Percentiles rank a stretch among this genome's conserved stretches.
Conservation (phyloP, 495 filamentous ascomycete genomes). For the Penicillium verhagenii region DNA sequence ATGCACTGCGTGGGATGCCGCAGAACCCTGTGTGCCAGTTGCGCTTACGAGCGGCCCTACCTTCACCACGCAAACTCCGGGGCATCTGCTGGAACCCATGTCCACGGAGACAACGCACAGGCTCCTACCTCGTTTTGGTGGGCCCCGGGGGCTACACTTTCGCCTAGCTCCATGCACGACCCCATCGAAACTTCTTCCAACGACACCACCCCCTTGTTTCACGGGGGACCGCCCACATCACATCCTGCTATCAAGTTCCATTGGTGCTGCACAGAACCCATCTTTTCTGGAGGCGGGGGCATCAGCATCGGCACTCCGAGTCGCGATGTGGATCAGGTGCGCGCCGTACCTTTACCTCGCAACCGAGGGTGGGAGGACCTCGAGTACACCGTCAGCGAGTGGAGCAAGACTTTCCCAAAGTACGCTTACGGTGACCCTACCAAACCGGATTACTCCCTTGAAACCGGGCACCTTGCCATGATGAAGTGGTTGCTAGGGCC, state of each 20-base stretch:
- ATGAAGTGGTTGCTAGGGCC: slow-evolving; percentile 51
- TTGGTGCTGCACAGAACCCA: slow-evolving; percentile 64
- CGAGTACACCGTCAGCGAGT: slow-evolving; percentile 47
- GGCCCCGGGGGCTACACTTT: slow-evolving; percentile 52
- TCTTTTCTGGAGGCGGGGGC: slow-evolving; percentile 61
- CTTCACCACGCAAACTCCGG: slow-evolving; percentile 30
- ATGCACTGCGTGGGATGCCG: slow-evolving; percentile 66
- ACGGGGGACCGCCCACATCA: slow-evolving; percentile 22
- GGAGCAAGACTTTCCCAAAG: slow-evolving; percentile 45
- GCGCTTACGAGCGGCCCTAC: slow-evolving; percentile 57
- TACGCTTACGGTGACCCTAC: slow-evolving; percentile 45
- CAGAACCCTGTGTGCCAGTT: slow-evolving; percentile 60
- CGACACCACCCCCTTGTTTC: slow-evolving; percentile 27
- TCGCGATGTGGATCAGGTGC: slow-evolving; percentile 54
- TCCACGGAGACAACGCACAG: not conserved
- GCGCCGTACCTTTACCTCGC: slow-evolving; percentile 56
- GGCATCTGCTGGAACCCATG: slow-evolving; percentile 8
- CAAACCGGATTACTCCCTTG: slow-evolving; percentile 41
- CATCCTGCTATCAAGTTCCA: slow-evolving; percentile 52
- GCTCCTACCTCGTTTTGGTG: slow-evolving; percentile 49
- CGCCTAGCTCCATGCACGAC: slow-evolving; percentile 60
- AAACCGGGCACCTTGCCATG: slow-evolving; percentile 50
- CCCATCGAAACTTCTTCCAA: slow-evolving; percentile 28
- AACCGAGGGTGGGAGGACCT: slow-evolving; percentile 55
- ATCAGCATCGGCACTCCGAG: slow-evolving; percentile 56